phyloP scores from a whole-genome alignment of 192 early-diverging fungal species.

The Entomortierella beljakovae region DNA sequence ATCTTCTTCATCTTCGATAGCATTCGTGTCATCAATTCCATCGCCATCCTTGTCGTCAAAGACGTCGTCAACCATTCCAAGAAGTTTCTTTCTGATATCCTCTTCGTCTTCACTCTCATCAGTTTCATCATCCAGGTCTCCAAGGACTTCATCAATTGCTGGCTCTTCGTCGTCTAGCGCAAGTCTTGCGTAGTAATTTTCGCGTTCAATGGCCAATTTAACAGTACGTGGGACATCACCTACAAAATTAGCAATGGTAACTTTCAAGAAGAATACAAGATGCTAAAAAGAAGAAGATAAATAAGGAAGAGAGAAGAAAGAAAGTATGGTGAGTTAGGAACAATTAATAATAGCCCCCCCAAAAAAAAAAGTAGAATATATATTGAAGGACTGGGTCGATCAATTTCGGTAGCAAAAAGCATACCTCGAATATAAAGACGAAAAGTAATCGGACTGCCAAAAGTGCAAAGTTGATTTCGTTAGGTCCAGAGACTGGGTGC shows the following conservation, averaged over 20 bases:
- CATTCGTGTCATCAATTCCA: constrained; percentile 9
- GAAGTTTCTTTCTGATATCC: constrained; percentile 11
- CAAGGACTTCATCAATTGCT: constrained; percentile 48
- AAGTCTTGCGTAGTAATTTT: constrained; percentile 42
- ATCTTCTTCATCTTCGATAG: constrained; percentile 21
- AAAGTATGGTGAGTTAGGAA: not conserved
- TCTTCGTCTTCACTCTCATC: constrained; percentile 38
- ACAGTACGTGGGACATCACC: constrained; percentile 49
- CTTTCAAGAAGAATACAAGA: constrained; percentile 51
- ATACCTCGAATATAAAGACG: constrained; percentile 58
- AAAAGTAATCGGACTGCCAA: constrained; percentile 45
- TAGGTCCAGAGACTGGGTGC: no score
- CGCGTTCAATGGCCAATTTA: constrained; percentile 53
- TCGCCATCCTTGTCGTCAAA: constrained; percentile 5
- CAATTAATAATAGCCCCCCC: not conserved
- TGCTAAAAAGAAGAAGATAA: constrained; percentile 33
- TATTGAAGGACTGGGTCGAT: no score
- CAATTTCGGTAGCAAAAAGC: not conserved
- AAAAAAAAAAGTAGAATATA: no score
- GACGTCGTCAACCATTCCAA: not conserved
- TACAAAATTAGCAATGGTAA: constrained; percentile 44
- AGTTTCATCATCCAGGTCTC: constrained; percentile 26
- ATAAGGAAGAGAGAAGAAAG: not conserved
- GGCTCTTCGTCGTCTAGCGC: constrained; percentile 46
- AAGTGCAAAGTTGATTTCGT: constrained; percentile 1